A percentile compares a stretch with the other conserved stretches of the same genome.
These are phyloP conservation scores for Euphorbia tirucalli DNA, from an alignment of 345 rosid genomes.

Conservation along the genomic window DNA sequence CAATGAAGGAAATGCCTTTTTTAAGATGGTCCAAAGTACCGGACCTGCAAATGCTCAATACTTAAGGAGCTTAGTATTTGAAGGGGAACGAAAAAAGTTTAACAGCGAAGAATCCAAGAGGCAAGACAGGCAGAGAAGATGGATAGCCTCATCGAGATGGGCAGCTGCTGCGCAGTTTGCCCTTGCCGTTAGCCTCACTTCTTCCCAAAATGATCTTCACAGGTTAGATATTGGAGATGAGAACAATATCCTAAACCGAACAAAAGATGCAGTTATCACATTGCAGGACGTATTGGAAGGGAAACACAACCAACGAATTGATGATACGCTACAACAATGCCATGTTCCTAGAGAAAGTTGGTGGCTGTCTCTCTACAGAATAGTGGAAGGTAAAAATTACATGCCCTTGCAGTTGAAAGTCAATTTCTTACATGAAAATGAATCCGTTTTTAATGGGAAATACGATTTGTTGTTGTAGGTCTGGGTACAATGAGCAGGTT, in stretches of 20 bases:
- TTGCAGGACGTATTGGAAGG: conserved; percentile 77
- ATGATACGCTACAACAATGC: conserved; percentile 41
- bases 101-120: conserved; percentile 2
- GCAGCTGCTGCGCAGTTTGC: conserved; percentile 64
- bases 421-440: not conserved
- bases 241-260: conserved; percentile 57
- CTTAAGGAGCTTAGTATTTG: conserved; percentile 22
- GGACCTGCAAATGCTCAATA: conserved; percentile 35
- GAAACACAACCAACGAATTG: conserved; percentile 65
- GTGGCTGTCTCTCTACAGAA: conserved; percentile 86
- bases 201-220: conserved; percentile 62
- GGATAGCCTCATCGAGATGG: conserved; percentile 33
- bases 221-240: conserved; percentile 50
- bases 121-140: conserved; percentile 13
- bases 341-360: conserved; percentile 67
- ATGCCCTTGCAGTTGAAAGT: not conserved
- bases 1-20: conserved; percentile 30
- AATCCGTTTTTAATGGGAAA: not conserved
- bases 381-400: conserved; percentile 68
- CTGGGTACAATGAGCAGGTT: conserved; percentile 71
- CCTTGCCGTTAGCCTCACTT: conserved; percentile 64
- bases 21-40: conserved; percentile 34
- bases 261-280: conserved; percentile 71
- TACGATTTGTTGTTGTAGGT: conserved; percentile 45
- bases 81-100: conserved; percentile 12